phyloP scores from a whole-genome alignment of 352 stramenopile species.

The Globisporangium middletonii region DNA sequence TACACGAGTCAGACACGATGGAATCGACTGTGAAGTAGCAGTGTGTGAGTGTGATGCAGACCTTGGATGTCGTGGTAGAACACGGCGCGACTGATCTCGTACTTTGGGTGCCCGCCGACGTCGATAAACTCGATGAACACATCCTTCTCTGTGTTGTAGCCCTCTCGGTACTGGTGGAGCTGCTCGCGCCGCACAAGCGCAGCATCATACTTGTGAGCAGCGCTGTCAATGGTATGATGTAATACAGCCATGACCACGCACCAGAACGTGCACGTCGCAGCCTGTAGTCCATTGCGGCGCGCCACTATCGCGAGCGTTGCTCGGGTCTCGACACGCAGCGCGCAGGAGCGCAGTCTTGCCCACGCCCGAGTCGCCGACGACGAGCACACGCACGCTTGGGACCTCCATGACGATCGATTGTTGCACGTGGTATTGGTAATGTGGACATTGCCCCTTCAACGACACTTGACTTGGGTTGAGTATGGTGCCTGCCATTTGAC shows the following conservation, averaged over 20 bases:
- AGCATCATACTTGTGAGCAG: not conserved
- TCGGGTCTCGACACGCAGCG: conserved; percentile 36
- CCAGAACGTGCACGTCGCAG: conserved; percentile 75
- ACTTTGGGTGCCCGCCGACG: conserved; percentile 74
- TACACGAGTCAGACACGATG: not conserved
- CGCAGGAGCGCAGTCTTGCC: conserved; percentile 77
- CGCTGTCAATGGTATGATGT: not conserved
- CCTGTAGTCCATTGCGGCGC: conserved; percentile 60
- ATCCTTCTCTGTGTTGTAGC: conserved; percentile 31
- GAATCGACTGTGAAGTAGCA: not conserved
- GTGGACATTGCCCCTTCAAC: too few relatives aligned
- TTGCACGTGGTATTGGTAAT: not conserved
- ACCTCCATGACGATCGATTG: conserved; percentile 48
- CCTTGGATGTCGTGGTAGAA: conserved; percentile 83
- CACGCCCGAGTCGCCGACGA: conserved; percentile 82
- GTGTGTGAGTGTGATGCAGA: not conserved
- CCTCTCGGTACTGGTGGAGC: conserved; percentile 30
- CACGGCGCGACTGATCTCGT: conserved; percentile 70
- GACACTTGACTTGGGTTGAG: too few relatives aligned
- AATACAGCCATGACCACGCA: conserved; percentile 15
- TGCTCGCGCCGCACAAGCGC: conserved; percentile 2
- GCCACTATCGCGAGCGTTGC: conserved; percentile 3
- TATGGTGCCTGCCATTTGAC: too few relatives aligned
- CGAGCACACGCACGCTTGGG: conserved; percentile 64
- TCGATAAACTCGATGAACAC: conserved; percentile 83